These are phyloP conservation scores for Clitopilus hobsonii DNA, from an alignment of 768 basidiomycete species.

Conservation along the genomic window DNA sequence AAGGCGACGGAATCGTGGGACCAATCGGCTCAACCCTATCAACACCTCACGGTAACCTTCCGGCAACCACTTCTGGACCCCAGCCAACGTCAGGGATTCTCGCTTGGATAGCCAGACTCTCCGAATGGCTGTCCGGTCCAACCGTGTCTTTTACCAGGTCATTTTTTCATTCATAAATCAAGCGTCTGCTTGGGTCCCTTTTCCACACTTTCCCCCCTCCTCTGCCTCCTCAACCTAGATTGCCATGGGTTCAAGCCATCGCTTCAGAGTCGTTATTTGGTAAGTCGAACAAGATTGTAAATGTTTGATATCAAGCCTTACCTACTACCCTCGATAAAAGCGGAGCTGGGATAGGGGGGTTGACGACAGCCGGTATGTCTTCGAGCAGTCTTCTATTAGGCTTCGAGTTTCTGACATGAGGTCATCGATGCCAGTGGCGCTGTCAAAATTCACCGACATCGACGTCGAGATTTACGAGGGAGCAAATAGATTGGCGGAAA, in stretches of 20 bases:
- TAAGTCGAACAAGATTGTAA: too few relatives aligned
- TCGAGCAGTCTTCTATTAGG: neutral
- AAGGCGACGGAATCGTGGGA: conserved; percentile 41
- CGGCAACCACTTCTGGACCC: conserved; percentile 17
- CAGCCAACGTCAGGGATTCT: conserved; percentile 35
- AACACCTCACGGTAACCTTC: conserved; percentile 20
- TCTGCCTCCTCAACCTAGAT: conserved; percentile 8
- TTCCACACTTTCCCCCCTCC: conserved; percentile 9
- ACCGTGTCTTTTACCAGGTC: conserved; percentile 34
- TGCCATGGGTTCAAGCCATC: conserved; percentile 26
- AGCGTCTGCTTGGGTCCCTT: conserved; percentile 14
- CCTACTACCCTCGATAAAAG: conserved; percentile 28
- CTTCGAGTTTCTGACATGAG: conserved; percentile 6
- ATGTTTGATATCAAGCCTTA: too few relatives aligned
- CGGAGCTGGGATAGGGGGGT: conserved; percentile 49
- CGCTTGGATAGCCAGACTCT: conserved; percentile 25
- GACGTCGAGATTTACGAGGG: conserved; percentile 55
- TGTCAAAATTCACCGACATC: conserved; percentile 47
- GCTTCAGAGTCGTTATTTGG: conserved; percentile 53
- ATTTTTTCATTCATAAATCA: conserved; percentile 31
- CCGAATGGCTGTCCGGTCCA: conserved; percentile 34
- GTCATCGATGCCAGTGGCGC: conserved; percentile 25
- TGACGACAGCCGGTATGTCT: conserved; percentile 35
- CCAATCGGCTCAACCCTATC: conserved; percentile 26
- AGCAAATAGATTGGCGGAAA: conserved; percentile 41